These are phyloP conservation scores for Penicillium sp. DNA, from an alignment of 2,329 filamentous ascomycete genomes.

Conservation along the genomic window DNA sequence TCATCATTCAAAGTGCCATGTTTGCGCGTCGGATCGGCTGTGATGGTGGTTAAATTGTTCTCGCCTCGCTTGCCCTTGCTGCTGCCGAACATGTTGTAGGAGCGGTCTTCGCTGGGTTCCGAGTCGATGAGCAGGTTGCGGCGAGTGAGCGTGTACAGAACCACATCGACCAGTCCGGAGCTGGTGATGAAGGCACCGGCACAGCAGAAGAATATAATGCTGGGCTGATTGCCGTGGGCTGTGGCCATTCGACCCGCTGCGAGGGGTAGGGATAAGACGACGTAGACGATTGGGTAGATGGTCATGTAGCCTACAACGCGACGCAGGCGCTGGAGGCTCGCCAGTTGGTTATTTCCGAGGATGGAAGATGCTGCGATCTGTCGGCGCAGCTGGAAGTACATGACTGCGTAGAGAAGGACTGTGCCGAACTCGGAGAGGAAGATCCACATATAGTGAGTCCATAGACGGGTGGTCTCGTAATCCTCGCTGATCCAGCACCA, in stretches of 20 bases:
- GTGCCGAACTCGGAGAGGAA: slow-evolving; percentile 53
- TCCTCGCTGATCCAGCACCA: slow-evolving; percentile 53
- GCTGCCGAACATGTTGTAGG: slow-evolving; percentile 33
- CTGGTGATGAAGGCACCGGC: slow-evolving; percentile 57
- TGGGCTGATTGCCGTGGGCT: slow-evolving; percentile 34
- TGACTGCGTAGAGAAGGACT: slow-evolving; percentile 47
- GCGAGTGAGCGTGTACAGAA: slow-evolving; percentile 58
- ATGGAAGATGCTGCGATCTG: slow-evolving; percentile 42
- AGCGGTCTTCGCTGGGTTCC: slow-evolving; percentile 41
- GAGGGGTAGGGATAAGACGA: slow-evolving; percentile 62
- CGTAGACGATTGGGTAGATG: slow-evolving; percentile 54
- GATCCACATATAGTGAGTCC: slow-evolving; percentile 54
- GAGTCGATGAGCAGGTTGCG: slow-evolving; percentile 55
- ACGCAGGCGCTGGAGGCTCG: slow-evolving; percentile 40
- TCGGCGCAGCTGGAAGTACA: slow-evolving; percentile 50
- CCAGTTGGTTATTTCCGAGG: slow-evolving; percentile 36
- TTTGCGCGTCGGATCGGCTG: slow-evolving; percentile 26
- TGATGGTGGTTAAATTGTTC: slow-evolving; percentile 33
- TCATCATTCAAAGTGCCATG: slow-evolving; percentile 24
- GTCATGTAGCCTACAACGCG: slow-evolving; percentile 49
- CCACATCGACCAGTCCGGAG: slow-evolving; percentile 58
- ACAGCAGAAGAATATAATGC: slow-evolving; percentile 48
- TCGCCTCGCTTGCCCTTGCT: slow-evolving; percentile 26
- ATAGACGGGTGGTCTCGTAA: slow-evolving; percentile 46
- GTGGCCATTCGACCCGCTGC: slow-evolving; percentile 50